Evolutionary conservation across 768 basidiomycete species (phyloP), one percentile per base, ranked within the genome.

Genomic region (Floccularia luteovirens): DNA sequence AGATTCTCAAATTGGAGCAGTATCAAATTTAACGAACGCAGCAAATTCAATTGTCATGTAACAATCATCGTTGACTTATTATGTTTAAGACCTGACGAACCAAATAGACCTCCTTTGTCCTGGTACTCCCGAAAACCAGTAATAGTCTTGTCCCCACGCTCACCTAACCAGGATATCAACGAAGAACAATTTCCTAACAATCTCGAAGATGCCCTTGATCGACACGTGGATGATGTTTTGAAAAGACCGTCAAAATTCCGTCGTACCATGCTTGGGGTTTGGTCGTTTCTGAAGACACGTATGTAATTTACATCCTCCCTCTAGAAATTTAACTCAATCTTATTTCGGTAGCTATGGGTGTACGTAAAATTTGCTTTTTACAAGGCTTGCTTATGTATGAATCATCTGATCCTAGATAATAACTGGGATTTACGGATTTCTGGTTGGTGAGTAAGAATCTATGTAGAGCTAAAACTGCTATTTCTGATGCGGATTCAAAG

Each of bases 231-330:
- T 39, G 80, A 88, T 47, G 74, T 88, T 2, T 67, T 92, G 4
- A 66, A 66, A 13, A 74, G 77, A 42, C 73, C 75, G 12, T 75
- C 78, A 12, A 76, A 72, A 48, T 58, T 72, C 40, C 68, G 72
- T 41, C 70, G 81, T 13, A 78, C 73, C 0, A 55, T 83, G 49
- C 66, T 68, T 48, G 89, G 89, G 3, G 63, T 90, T 2, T 87
- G 88, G 84, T 72, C 81, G 2, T 92, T 89, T 53, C 57, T 90
- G 43, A 88, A 85, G 62, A 92, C 89, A 39, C 89, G 82, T 82
- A 60, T 46, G 77, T 66, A 10, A 21, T 41, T 23, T 43, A 2
- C 24, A 24, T 21, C 8, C 5, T 43, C 7, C 14, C 24, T n/a
- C 19, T 23, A 31, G 24, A 20, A 1, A 27, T 12, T 28, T 39